Base-by-base conservation (phyloP, 371 early-diverging fungal species). In the Apophysomyces elegans region DNA sequence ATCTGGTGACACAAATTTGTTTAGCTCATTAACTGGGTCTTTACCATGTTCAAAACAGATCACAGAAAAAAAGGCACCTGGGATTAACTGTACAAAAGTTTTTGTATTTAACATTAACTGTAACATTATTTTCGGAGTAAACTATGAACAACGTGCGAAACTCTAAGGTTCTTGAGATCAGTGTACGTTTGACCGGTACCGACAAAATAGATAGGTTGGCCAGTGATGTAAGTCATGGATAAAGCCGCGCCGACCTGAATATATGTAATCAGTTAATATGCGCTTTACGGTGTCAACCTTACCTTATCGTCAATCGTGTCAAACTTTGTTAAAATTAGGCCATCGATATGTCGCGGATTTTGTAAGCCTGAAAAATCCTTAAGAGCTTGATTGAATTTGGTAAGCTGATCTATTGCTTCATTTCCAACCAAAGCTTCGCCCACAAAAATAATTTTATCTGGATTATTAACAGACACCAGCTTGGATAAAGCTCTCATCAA, bases 391-490 rank as follows among this genome's bases (percentile, higher is more conserved):
- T 99, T 99, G 86, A 99, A 99, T 81, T 97, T 97, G 21, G 90
- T 91, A 62, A 99, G 85, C 80, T 99, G 99, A 74, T 98, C 96
- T 14, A 99, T 92, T 7, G 98, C 95, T 79, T 99, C 99, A 71
- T 95, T 97, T 46, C 99, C 99, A 12, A 99, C 99, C 16, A 99
- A 79, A 2, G 99, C 99, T 84, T 99, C 99, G 45, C 99, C 99
- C 8, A 99, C 99, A 88, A 99, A 99, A 64, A 99, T 86, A 67
- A 99, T 94, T 83, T 98, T 98, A 84, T 99, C 96, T 0, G 99
- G 99, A 45, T 90, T 89, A 76, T 99, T 99, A 16, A 93, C 89
- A 16, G 93, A 84, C 7, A 99, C 98, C 37, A 99, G 83, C 84
- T 98, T 98, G 26, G 98, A 92, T 59, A 99, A 80, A 4, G 97